These are phyloP conservation scores for Morella rubra DNA, from an alignment of 306 rosid species.

Conservation along the genomic window DNA sequence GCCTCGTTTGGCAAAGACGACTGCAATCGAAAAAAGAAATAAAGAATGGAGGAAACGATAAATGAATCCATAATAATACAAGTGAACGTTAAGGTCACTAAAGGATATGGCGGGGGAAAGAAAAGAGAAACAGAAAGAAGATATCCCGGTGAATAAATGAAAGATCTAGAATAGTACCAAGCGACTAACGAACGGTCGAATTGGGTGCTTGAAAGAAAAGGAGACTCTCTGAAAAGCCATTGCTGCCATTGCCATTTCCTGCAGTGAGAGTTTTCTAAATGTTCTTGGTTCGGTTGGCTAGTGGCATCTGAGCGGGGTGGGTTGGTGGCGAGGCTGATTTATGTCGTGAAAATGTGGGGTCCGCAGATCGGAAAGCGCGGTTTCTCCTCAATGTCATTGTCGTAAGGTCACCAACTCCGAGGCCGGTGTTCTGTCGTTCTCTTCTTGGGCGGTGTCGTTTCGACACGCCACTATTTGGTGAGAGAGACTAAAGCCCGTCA, in stretches of 20 bases:
- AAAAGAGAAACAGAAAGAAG: background rate
- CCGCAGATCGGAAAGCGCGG: background rate
- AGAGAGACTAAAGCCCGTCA: background rate
- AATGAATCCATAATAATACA: background rate
- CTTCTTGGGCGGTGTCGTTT: too few species aligned
- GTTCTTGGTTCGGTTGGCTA: background rate
- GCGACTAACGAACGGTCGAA: conserved; percentile 38
- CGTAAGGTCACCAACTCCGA: background rate
- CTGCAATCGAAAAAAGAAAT: conserved; percentile 39
- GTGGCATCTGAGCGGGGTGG: background rate
- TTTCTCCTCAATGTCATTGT: too few species aligned
- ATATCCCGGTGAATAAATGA: background rate
- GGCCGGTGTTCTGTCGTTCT: background rate
- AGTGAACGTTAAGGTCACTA: background rate
- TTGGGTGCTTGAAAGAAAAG: conserved; percentile 41
- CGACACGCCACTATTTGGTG: background rate
- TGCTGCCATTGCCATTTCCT: conserved; percentile 45
- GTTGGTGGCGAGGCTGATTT: background rate
- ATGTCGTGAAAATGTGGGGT: background rate
- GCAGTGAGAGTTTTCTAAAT: background rate
- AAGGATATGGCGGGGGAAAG: background rate
- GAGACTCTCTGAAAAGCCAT: conserved; percentile 75
- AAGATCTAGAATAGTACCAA: conserved; percentile 32
- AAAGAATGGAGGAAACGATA: background rate
- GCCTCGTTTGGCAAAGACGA: conserved; percentile 52